phyloP scores from a whole-genome alignment of 495 filamentous ascomycete species.

The Recurvomyces mirabilis region DNA sequence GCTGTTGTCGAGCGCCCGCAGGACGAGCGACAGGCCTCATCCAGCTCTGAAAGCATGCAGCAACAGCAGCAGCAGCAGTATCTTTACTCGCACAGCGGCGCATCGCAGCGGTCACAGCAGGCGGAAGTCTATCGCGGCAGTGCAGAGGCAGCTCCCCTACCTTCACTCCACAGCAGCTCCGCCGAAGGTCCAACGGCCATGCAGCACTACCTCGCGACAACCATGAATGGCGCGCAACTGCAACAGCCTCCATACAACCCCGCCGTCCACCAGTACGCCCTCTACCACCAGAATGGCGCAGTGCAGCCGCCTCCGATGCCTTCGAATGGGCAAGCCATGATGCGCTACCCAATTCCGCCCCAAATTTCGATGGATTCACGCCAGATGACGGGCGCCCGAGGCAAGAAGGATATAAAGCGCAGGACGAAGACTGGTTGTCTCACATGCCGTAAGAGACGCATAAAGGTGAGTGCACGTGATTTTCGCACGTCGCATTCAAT shows the following conservation, averaged over 20 bases:
- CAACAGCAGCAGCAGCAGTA: not conserved
- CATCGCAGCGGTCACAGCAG: too few relatives aligned
- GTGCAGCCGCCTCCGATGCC: constrained; percentile 11
- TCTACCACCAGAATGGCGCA: constrained; percentile 2
- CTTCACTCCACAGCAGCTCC: constrained; percentile 6
- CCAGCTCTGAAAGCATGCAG: not conserved
- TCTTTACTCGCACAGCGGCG: not conserved
- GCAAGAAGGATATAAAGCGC: constrained; percentile 98
- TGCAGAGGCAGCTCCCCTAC: not conserved
- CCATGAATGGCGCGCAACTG: constrained; percentile 4
- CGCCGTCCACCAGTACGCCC: not conserved
- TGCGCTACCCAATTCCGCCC: constrained; percentile 50
- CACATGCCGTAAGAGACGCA: constrained; percentile 91
- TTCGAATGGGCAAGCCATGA: constrained; percentile 16
- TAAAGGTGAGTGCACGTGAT: constrained; percentile 74
- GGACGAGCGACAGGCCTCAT: not conserved
- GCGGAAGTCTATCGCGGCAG: not conserved
- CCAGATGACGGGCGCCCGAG: constrained; percentile 66
- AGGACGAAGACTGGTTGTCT: constrained; percentile 95
- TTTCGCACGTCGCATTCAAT: too few relatives aligned
- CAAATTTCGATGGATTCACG: constrained; percentile 40
- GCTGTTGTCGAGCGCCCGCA: not conserved
- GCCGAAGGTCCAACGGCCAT: not conserved
- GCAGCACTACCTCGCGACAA: constrained; percentile 1
- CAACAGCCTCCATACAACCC: not conserved